Evolutionary conservation across 164 flowering plant genomes (phyloP).

Genomic region (Magnolia sinica): DNA sequence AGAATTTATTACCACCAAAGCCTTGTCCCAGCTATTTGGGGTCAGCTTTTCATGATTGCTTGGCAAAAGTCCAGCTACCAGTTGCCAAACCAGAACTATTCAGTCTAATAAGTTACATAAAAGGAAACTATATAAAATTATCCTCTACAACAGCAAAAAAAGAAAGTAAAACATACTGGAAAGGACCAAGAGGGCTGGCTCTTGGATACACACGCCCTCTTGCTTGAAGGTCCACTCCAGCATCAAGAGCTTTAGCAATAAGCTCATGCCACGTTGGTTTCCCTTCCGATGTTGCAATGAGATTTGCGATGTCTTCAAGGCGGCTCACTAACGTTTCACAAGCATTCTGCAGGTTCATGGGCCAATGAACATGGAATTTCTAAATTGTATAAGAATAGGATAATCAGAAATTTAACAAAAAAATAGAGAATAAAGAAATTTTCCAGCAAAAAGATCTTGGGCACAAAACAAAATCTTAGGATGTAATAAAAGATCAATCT

Average conservation of each 20-base stretch:
- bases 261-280: constrained; percentile 13
- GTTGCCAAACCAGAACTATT: not conserved
- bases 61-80: no score
- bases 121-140: not conserved
- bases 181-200: constrained; percentile 9
- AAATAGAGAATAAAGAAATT: not conserved
- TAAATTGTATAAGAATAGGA: not conserved
- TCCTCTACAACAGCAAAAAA: not conserved
- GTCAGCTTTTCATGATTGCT: no score
- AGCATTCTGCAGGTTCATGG: constrained; percentile 11
- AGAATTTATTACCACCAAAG: no score
- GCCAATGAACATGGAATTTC: not conserved
- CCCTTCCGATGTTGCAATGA: constrained; percentile 4
- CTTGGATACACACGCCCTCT: constrained; percentile 11
- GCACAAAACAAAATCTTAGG: no score
- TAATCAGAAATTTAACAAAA: not conserved
- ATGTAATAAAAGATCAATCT: no score
- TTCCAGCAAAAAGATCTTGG: not conserved
- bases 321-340: constrained; percentile 9
- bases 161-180: constrained; percentile 6
- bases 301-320: constrained; percentile 2
- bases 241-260: constrained; percentile 9
- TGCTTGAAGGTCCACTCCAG: constrained; percentile 14
- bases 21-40: no score
- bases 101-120: not conserved